These are phyloP conservation scores for Pyrenophora teres DNA, from an alignment of 2,329 filamentous ascomycete species.

Conservation along the genomic window DNA sequence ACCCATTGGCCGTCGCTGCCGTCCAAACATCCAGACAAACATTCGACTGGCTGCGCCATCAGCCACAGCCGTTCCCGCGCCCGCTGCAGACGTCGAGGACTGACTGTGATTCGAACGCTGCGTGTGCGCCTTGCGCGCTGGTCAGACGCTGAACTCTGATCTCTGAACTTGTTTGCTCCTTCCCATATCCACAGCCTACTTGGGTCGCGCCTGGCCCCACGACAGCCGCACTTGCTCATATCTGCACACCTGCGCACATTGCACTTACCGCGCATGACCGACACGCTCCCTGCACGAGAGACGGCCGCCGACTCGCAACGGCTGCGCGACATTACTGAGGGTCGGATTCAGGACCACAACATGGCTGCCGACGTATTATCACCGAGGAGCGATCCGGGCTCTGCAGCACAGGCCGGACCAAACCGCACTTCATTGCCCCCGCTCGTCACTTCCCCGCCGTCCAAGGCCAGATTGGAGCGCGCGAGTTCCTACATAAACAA, in stretches of 20 bases:
- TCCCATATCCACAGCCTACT: conserved; percentile 1
- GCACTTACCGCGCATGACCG: conserved; percentile 43
- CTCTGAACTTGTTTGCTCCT: conserved; percentile 15
- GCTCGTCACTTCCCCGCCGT: conserved; percentile 56
- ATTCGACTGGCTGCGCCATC: conserved; percentile 23
- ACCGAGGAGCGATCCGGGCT: conserved; percentile 39
- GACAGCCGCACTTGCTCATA: conserved; percentile 7
- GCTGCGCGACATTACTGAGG: conserved; percentile 38
- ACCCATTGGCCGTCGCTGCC: conserved; percentile 34
- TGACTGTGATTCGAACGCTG: conserved; percentile 29
- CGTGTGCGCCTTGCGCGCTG: conserved; percentile 34
- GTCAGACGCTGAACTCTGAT: conserved; percentile 13
- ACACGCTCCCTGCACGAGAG: conserved; percentile 21
- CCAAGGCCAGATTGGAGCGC: conserved; percentile 60
- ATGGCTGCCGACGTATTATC: conserved; percentile 49
- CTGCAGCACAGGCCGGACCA: conserved; percentile 39
- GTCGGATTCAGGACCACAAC: conserved; percentile 14
- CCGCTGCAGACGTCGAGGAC: conserved; percentile 31
- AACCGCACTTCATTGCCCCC: conserved; percentile 53
- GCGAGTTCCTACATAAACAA: conserved; percentile 76
- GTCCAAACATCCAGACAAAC: conserved; percentile 30
- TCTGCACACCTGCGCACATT: conserved; percentile 11
- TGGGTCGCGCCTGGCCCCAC: conserved; percentile 2
- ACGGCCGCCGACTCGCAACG: conserved; percentile 32
- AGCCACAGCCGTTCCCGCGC: conserved; percentile 21